phyloP scores from a whole-genome alignment of 2,329 filamentous ascomycete genomes.

The Xylaria hypoxylon region DNA sequence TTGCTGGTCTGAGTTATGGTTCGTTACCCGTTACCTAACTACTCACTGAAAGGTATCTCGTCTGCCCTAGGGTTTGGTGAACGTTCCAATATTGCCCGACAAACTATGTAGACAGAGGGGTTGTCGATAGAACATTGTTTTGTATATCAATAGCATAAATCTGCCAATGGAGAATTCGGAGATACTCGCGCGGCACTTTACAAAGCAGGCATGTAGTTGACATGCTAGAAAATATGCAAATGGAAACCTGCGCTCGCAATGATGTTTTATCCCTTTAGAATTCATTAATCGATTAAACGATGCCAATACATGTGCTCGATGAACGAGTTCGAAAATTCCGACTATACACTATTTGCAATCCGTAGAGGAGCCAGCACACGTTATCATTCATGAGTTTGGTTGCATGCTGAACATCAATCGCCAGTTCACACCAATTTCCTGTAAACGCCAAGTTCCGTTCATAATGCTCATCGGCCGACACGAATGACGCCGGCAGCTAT shows the following conservation, averaged over 20 bases:
- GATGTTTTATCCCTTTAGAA: constrained; percentile 5
- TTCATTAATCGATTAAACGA: constrained; percentile 30
- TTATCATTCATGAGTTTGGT: constrained; percentile 19
- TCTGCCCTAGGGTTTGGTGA: neutral
- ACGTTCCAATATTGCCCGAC: neutral
- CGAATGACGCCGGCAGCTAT: constrained; percentile 93
- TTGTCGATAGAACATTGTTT: neutral
- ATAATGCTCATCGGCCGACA: constrained; percentile 63
- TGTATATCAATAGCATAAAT: too few relatives aligned
- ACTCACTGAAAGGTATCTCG: neutral
- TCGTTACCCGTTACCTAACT: neutral
- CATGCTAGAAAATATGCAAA: neutral
- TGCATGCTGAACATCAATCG: constrained; percentile 23
- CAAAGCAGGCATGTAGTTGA: neutral
- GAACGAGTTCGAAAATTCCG: constrained; percentile 18
- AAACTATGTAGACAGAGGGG: neutral
- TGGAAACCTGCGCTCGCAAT: neutral
- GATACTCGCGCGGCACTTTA: neutral
- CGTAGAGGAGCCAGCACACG: constrained; percentile 11
- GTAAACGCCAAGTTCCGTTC: constrained; percentile 34
- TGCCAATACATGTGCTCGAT: constrained; percentile 16
- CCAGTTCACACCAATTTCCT: constrained; percentile 28
- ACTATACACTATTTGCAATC: constrained; percentile 32
- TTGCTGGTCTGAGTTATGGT: constrained; percentile 35
- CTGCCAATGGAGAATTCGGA: too few relatives aligned